Base-by-base conservation (phyloP, 2,329 filamentous ascomycete genomes). In the Myriangium duriaei region DNA sequence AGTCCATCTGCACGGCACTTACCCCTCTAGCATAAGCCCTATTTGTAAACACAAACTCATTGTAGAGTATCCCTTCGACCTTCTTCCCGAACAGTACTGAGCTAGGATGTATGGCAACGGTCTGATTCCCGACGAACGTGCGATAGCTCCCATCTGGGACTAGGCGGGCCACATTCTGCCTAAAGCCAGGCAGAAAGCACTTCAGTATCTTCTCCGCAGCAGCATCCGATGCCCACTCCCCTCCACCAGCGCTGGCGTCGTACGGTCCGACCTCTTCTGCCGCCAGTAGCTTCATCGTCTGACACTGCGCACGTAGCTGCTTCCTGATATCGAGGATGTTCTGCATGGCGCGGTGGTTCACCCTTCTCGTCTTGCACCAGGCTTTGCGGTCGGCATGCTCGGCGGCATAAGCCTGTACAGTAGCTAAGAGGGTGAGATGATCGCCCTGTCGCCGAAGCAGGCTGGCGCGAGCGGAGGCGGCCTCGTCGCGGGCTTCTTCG, bases 31-130 rank as follows among this genome's bases (percentile, higher is more conserved):
- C 75, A 59, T 76, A 79, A 38, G 71, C 71, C 46, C 71, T 71
- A 30, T 69, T 76, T 13, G 75, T 79, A 49, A 73, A 79, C 2
- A 79, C 72, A 53, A 74, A 77, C 52, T 79, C 74, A 42, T 71
- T 74, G 49, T 76, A 79, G 52, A 79, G 62, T 37, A 79, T 74
- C 2, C 71, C 74, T 54, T 76, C 73, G 4, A 74, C 62, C 45
- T 71, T 72, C 49, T 68, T 68, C 13, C 72, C 71, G 49, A 72
- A 74, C 5, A 78, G 53, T 11, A 74, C 71, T 42, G 71, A 76
- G 5, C 68, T 70, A 1, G 74, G 74, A 50, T 79, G 75, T 28
- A 79, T 76, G 1, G 72, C 66, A 1, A 79, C 72, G 0, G 64
- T 66, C 53, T 79, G 74, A 44, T 75, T 75, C 2, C 72, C 72